Conservation (phyloP, 129 eudicot species). For the Saussurea involucrata region DNA sequence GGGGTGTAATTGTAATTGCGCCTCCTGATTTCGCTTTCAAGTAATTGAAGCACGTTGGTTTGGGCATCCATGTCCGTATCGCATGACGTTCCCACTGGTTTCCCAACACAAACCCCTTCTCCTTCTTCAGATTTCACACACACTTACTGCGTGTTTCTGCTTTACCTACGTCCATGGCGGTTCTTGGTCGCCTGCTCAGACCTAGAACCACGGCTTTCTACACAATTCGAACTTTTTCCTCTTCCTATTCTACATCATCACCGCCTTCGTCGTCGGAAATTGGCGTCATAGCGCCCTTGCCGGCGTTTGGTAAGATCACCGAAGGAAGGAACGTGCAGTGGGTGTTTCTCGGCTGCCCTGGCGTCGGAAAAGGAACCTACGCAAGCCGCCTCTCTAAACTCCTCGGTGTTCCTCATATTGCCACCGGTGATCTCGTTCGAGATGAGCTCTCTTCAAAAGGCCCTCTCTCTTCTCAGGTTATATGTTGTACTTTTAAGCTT, state of each 20-base stretch:
- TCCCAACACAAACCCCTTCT: neutral
- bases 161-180: slow-evolving; percentile 51
- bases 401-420: slow-evolving; percentile 80
- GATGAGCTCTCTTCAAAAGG: slow-evolving; percentile 64
- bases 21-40: slow-evolving; percentile 6
- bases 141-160: slow-evolving; percentile 7
- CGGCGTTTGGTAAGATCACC: slow-evolving; percentile 2
- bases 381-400: slow-evolving; percentile 79
- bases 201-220: slow-evolving; percentile 14
- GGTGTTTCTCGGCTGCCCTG: slow-evolving; percentile 96
- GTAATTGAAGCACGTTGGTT: slow-evolving; percentile 13
- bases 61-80: slow-evolving; percentile 1
- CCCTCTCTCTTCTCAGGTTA: slow-evolving; percentile 74
- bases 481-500: neutral
- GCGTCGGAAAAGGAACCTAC: slow-evolving; percentile 95
- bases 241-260: slow-evolving; percentile 32
- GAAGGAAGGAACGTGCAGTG: slow-evolving; percentile 63
- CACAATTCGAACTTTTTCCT: slow-evolving; percentile 16
- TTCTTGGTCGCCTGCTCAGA: slow-evolving; percentile 49
- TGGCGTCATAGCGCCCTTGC: slow-evolving; percentile 16
- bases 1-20: neutral
- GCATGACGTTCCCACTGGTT: neutral
- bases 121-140: slow-evolving; percentile 1
- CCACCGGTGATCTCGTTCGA: slow-evolving; percentile 95
- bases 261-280: slow-evolving; percentile 7